phyloP scores from a whole-genome alignment of 1,139 yeast species.

The Arxiozyma slooffiae region DNA sequence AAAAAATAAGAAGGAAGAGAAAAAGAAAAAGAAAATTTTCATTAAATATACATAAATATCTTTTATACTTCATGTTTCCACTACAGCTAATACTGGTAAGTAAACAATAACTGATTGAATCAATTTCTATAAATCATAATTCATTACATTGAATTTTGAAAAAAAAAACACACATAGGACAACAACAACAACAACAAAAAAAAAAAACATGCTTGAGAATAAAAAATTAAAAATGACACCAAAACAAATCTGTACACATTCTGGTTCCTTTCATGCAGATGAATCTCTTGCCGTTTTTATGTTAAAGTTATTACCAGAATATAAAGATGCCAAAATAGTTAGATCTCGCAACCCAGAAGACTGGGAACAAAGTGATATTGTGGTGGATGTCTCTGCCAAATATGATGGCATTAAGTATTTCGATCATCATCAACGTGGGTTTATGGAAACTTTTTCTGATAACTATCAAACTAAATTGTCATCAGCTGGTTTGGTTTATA shows the following conservation, averaged over 20 bases:
- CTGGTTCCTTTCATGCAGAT: conserved; percentile 95
- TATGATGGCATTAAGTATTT: conserved; percentile 81
- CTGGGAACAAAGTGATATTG: conserved; percentile 84
- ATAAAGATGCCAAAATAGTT: conserved; percentile 52
- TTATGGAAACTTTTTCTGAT: conserved; percentile 53
- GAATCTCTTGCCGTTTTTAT: conserved; percentile 92
- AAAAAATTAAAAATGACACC: conserved; percentile 2
- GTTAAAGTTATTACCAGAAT: conserved; percentile 66
- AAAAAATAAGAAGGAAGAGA: too few species aligned
- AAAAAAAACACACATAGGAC: too few species aligned
- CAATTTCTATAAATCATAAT: too few species aligned
- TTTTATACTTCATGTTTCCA: too few species aligned
- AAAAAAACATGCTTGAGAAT: too few species aligned
- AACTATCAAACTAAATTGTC: conserved; percentile 67
- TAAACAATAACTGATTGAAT: too few species aligned
- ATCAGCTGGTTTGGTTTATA: conserved; percentile 88
- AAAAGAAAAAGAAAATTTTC: too few species aligned
- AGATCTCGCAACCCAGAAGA: conserved; percentile 76
- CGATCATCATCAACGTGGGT: conserved; percentile 92
- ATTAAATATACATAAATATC: too few species aligned
- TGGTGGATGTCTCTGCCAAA: conserved; percentile 91
- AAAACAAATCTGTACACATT: conserved; percentile 72
- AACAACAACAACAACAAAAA: too few species aligned
- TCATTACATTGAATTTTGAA: too few species aligned
- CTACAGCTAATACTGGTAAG: too few species aligned